These are phyloP conservation scores for Alternaria gaisen DNA, from an alignment of 2,329 filamentous ascomycete genomes.

Conservation along the genomic window DNA sequence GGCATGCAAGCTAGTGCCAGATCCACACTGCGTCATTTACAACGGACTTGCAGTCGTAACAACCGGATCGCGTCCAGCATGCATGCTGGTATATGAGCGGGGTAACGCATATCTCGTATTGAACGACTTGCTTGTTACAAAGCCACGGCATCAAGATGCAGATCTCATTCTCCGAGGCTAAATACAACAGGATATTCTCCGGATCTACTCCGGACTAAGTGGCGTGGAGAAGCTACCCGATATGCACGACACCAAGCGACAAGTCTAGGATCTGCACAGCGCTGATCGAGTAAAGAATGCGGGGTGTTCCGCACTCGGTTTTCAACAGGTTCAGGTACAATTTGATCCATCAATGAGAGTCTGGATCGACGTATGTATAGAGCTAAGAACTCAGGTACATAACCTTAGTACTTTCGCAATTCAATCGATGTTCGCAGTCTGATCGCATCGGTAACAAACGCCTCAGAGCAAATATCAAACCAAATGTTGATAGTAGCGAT, in stretches of 20 bases:
- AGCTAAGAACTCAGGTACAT: background rate
- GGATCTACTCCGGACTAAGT: slow-evolving; percentile 9
- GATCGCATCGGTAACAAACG: too few relatives aligned
- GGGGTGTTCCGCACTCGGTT: background rate
- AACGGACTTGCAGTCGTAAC: background rate
- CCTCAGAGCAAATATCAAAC: too few relatives aligned
- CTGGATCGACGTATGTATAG: background rate
- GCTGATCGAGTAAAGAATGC: slow-evolving; percentile 1
- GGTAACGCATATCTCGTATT: background rate
- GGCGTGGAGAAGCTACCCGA: background rate
- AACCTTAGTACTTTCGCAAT: too few relatives aligned
- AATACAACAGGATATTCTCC: slow-evolving; percentile 14
- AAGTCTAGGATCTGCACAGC: slow-evolving; percentile 1
- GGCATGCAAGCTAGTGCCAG: background rate
- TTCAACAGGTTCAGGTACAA: slow-evolving; percentile 1
- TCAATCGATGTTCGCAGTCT: too few relatives aligned
- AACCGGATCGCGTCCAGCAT: background rate
- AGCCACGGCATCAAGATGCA: background rate
- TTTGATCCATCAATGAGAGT: slow-evolving; percentile 10
- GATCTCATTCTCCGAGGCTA: slow-evolving; percentile 9
- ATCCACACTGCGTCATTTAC: background rate
- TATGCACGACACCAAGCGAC: slow-evolving; percentile 2
- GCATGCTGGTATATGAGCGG: background rate
- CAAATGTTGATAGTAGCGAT: too few relatives aligned
- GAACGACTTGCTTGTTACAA: background rate